Evolutionary conservation across 2,329 filamentous ascomycete genomes (phyloP), one percentile per base, ranked within the genome.

Genomic region (Fusarium coicis): DNA sequence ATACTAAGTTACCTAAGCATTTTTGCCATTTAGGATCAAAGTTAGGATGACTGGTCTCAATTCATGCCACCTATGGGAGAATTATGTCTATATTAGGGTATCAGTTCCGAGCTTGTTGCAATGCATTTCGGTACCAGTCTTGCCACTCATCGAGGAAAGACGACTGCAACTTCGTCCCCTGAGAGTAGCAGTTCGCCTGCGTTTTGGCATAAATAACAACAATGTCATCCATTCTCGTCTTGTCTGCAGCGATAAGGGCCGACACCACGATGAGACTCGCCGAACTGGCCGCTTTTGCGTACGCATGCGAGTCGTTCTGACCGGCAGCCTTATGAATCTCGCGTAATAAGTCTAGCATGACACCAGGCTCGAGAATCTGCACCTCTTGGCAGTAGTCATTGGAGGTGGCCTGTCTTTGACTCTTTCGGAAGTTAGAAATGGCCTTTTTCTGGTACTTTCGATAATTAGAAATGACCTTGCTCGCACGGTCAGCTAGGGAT

Each of bases 221-320:
- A 36, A 93, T 85, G 28, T 84, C 83, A 49, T 86, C 83, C 28
- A 92, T 83, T 58, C 83, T 84, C 8, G 81, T 83, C 78, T 86
- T 87, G 59, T 91, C 86, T 6, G 84, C 82, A 5, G 85, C 84
- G 67, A 91, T 87, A 67, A 94, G 80, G 39, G 89, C 85, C 55
- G 90, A 91, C 10, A 88, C 90, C 5, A 94, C 82, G 53, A 93
- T 87, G 57, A 95, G 82, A 77, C 91, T 92, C 1, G 92, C 91
- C 4, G 89, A 90, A 75, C 94, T 97, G 66, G 92, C 94, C 1
- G 93, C 91, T 76, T 89, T 90, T 28, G 90, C 90, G 80, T 96
- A 94, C 6, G 91, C 86, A 71, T 93, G 92, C 1, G 93, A 89
- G 69, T 88, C 86, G 54, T 88, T 91, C 75, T 88, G 85, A 53